Evolutionary conservation across 495 filamentous ascomycete species (phyloP).

Genomic region (Tetracladium setigerum): DNA sequence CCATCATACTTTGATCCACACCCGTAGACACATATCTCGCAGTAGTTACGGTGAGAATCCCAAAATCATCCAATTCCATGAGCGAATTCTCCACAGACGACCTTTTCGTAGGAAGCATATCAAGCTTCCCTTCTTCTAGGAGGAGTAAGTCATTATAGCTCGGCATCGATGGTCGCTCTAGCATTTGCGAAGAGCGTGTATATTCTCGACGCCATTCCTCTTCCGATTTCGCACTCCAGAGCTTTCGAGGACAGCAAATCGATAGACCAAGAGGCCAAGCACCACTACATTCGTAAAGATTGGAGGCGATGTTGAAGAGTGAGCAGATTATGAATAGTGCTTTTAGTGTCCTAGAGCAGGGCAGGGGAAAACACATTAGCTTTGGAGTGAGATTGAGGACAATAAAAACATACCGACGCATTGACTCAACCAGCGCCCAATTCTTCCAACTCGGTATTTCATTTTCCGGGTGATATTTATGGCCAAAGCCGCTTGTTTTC

Average conservation of each 20-base stretch:
- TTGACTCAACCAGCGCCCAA: conserved; percentile 7
- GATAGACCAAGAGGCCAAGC: background rate
- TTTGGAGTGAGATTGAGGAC: background rate
- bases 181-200: background rate
- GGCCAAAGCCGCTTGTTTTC: background rate
- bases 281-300: background rate
- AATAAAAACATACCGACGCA: background rate
- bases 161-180: background rate
- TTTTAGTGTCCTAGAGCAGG: background rate
- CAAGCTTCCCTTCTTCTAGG: conserved; percentile 2
- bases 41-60: conserved; percentile 4
- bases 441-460: conserved; percentile 2
- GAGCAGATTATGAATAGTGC: conserved; percentile 3
- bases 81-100: conserved; percentile 3
- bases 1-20: too few relatives aligned
- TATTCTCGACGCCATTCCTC: conserved; percentile 6
- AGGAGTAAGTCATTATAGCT: too few relatives aligned
- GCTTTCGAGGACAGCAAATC: background rate
- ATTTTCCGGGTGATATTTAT: background rate
- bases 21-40: background rate
- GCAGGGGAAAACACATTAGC: background rate
- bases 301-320: conserved; percentile 4
- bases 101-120: background rate
- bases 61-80: conserved; percentile 7
- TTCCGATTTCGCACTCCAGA: conserved; percentile 2